phyloP scores from a whole-genome alignment of 352 stramenopile species.

The Globisporangium rhizosaccharum region DNA sequence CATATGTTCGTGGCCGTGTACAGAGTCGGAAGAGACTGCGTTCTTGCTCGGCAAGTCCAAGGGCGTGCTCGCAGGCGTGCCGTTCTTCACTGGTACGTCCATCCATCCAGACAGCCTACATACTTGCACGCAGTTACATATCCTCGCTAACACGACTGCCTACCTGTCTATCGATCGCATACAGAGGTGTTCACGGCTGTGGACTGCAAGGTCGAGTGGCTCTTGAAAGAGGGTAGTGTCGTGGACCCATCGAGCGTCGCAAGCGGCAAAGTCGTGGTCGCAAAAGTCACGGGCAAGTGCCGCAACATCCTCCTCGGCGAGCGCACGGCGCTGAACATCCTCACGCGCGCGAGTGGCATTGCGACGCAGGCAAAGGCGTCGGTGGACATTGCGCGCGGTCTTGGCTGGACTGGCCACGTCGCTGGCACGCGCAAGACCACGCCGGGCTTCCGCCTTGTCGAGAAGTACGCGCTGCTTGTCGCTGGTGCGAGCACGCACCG shows the following conservation, averaged over 20 bases:
- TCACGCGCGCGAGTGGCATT: conserved; percentile 95
- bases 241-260: conserved; percentile 35
- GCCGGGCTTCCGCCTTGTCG: conserved; percentile 96
- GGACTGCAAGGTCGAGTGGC: conserved; percentile 91
- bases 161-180: neutral
- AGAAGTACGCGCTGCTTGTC: conserved; percentile 99
- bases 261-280: conserved; percentile 87
- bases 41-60: conserved; percentile 91
- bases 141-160: neutral
- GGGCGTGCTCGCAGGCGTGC: conserved; percentile 92
- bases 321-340: conserved; percentile 96
- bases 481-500: conserved; percentile 92
- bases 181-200: conserved; percentile 90
- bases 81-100: conserved; percentile 87
- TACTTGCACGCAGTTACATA: neutral
- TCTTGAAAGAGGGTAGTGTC: conserved; percentile 63
- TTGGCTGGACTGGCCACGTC: conserved; percentile 91
- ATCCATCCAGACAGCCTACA: too few species aligned
- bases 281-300: conserved; percentile 92
- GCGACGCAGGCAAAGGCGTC: conserved; percentile 82
- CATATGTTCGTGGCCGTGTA: neutral
- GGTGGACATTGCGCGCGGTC: conserved; percentile 51
- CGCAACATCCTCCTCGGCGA: conserved; percentile 94
- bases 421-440: conserved; percentile 98
- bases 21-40: conserved; percentile 75